Evolutionary conservation across 2,329 filamentous ascomycete genomes (phyloP).

Genomic region (Boeremia lycopersici): DNA sequence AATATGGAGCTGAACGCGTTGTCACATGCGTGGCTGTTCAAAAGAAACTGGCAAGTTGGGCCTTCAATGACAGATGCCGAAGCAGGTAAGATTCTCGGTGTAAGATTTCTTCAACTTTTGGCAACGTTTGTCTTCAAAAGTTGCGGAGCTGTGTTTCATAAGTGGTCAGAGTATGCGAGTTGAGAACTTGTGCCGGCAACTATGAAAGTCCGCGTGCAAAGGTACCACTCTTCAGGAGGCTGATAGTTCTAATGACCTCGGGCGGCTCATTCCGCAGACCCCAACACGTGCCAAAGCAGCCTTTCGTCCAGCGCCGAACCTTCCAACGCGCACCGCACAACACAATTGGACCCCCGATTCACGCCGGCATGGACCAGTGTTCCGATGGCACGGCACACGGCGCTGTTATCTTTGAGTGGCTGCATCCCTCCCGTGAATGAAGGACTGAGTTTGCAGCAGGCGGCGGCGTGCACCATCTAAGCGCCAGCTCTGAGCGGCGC

Average conservation of each 20-base stretch:
- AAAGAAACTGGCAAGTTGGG: neutral
- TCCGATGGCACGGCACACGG: no score
- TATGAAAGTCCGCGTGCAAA: slow-evolving; percentile 1
- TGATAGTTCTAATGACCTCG: neutral
- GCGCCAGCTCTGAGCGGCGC: no score
- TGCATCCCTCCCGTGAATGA: neutral
- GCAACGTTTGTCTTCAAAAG: neutral
- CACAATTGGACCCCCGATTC: neutral
- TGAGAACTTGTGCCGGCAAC: neutral
- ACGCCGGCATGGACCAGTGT: no score
- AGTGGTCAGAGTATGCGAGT: neutral
- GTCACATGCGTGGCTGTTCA: slow-evolving; percentile 5
- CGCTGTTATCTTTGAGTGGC: neutral
- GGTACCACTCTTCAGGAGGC: neutral
- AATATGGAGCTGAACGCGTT: neutral
- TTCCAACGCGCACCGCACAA: neutral
- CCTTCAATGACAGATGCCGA: neutral
- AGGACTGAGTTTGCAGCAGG: neutral
- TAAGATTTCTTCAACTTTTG: no score
- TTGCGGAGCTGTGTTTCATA: neutral
- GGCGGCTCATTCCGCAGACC: slow-evolving; percentile 4
- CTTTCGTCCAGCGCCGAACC: slow-evolving; percentile 2
- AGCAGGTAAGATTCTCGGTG: no score
- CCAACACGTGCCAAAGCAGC: neutral
- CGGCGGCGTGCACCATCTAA: neutral